Evolutionary conservation across 306 rosid genomes (phyloP).

Genomic region (Ceratonia siliqua): DNA sequence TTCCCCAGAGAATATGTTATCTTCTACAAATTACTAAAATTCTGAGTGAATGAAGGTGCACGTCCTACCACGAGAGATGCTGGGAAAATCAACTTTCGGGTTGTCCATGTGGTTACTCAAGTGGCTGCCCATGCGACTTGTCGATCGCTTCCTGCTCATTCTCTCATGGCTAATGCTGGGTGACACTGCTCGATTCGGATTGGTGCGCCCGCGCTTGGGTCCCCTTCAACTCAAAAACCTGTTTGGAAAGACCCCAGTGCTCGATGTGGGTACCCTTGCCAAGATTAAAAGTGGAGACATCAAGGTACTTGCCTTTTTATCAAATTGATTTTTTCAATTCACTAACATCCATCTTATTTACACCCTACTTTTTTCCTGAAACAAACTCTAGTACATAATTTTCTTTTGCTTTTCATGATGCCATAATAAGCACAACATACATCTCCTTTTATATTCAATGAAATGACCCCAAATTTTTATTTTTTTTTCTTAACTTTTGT

Average conservation of each 20-base stretch:
- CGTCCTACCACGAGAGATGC: conserved; percentile 96
- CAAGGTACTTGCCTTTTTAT: conserved; percentile 59
- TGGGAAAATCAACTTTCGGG: conserved; percentile 99
- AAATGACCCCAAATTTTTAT: conserved; percentile 2
- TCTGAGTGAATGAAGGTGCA: conserved; percentile 72
- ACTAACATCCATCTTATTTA: conserved; percentile 22
- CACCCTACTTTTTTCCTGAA: background rate
- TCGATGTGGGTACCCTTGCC: conserved; percentile 94
- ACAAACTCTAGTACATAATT: conserved; percentile 8
- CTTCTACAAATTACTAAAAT: background rate
- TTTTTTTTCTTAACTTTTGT: background rate
- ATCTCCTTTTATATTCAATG: conserved; percentile 7
- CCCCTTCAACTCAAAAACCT: conserved; percentile 88
- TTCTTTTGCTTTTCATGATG: conserved; percentile 34
- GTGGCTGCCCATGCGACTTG: conserved; percentile 85
- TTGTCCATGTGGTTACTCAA: conserved; percentile 96
- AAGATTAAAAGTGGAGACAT: conserved; percentile 85
- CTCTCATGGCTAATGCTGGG: conserved; percentile 83
- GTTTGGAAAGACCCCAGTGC: conserved; percentile 94
- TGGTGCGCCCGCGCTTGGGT: conserved; percentile 87
- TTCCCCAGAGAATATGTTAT: conserved; percentile 6
- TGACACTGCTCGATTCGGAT: conserved; percentile 75
- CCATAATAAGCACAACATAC: conserved; percentile 20
- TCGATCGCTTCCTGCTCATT: conserved; percentile 68
- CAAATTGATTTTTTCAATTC: too few species aligned